Base-by-base conservation (phyloP, 1,284 basidiomycete genomes). In the Irpex lacteus region DNA sequence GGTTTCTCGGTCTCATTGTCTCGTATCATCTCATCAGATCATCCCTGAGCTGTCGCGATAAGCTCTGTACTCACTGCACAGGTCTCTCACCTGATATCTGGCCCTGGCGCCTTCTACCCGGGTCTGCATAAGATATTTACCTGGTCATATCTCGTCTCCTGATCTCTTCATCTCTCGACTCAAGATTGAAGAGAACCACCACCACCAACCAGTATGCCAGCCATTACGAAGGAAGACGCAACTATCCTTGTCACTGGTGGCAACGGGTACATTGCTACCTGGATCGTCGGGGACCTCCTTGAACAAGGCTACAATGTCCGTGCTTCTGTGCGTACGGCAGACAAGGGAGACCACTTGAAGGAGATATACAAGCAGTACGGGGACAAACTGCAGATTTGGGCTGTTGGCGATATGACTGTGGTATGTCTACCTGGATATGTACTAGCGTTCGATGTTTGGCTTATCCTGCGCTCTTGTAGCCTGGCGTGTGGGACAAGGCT, bases 351-450 rank as follows among this genome's bases (percentile, higher is more conserved):
- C 5, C 81, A 87, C 70, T 73, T 86, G 53, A 71, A 73, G 60
- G 71, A 82, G 50, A 69, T 82, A 32, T 88, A 86, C 76, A 75
- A 78, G 59, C 72, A 70, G 57, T 75, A 77, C 65, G 80, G 78
- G 9, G 79, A 80, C 63, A 78, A 79, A 68, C 80, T 86, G 67
- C 80, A 83, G 66, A 72, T 81, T 70, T 80, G 80, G 38, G 76
- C 86, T 49, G 85, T 86, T 0, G 77, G 81, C 53, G 86, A 89
- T 71, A 84, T 88, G 69, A 81, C 79, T 11, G 74, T 81, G 76
- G 81, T 84, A 55, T 58, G 76, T 21, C 50, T n/a, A 9, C 2
- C 38, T 5, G 8, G 44, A 13, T 11, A 34, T 18, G 52, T 19
- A 11, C 9, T 9, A 8, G 13, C 13, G 36, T 11, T 6, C n/a